Evolutionary conservation across 2,329 filamentous ascomycete genomes (phyloP).

Genomic region (Zasmidium angulare): DNA sequence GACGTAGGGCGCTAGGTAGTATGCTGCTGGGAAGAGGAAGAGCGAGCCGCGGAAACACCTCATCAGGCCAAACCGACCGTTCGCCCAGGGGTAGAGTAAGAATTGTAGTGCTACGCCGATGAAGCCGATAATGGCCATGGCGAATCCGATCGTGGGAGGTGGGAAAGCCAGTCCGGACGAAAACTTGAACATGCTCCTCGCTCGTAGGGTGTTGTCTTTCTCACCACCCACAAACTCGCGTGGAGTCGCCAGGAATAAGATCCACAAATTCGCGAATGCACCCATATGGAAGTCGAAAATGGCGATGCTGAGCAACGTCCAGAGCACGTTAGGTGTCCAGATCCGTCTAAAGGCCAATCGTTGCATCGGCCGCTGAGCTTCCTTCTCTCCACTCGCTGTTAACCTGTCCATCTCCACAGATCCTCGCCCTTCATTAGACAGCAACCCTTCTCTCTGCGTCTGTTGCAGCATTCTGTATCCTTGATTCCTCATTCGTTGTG

Average conservation of each 20-base stretch:
- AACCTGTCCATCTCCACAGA: constrained; percentile 38
- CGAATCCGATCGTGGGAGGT: constrained; percentile 69
- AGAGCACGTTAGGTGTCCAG: constrained; percentile 55
- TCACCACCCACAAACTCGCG: constrained; percentile 48
- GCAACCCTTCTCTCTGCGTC: constrained; percentile 32
- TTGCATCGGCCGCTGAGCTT: constrained; percentile 40
- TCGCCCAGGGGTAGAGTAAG: constrained; percentile 68
- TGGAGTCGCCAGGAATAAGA: constrained; percentile 73
- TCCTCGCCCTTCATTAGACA: constrained; percentile 27
- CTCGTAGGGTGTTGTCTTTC: constrained; percentile 28
- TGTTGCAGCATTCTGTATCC: constrained; percentile 31
- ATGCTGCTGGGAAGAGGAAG: constrained; percentile 68
- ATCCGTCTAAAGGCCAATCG: constrained; percentile 50
- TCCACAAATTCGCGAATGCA: constrained; percentile 74
- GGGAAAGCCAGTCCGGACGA: constrained; percentile 73
- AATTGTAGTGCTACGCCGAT: constrained; percentile 75
- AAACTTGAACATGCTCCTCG: constrained; percentile 55
- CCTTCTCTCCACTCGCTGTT: constrained; percentile 32
- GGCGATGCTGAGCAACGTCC: constrained; percentile 62
- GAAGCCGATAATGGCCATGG: constrained; percentile 72
- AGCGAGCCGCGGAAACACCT: constrained; percentile 67
- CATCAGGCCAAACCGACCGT: constrained; percentile 66
- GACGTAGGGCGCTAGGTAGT: constrained; percentile 69
- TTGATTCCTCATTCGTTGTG: constrained; percentile 25
- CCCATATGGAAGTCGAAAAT: constrained; percentile 73